These are phyloP conservation scores for Ceratocystis variospora DNA, from an alignment of 2,329 filamentous ascomycete species.

Conservation along the genomic window DNA sequence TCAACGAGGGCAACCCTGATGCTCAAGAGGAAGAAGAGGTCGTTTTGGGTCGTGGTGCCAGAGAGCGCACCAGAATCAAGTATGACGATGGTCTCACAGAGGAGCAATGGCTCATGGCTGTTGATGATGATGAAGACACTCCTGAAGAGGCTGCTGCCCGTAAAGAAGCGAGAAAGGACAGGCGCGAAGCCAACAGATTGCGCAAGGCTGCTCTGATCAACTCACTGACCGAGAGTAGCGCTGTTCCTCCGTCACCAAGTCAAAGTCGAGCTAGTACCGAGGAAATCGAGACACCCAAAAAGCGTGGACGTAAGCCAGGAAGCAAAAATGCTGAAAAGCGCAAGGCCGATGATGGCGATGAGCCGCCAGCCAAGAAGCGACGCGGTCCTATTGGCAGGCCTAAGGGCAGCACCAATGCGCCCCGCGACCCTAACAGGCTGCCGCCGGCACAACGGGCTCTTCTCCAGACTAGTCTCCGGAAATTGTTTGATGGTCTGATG, in stretches of 20 bases:
- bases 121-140: constrained; percentile 89
- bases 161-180: constrained; percentile 74
- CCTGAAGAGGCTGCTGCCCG: constrained; percentile 86
- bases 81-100: constrained; percentile 97
- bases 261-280: constrained; percentile 75
- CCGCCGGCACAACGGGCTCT: constrained; percentile 54
- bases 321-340: constrained; percentile 62
- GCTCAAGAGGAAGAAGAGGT: constrained; percentile 66
- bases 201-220: constrained; percentile 35
- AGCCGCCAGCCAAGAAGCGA: constrained; percentile 65
- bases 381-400: constrained; percentile 55
- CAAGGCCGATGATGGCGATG: constrained; percentile 67
- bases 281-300: constrained; percentile 53
- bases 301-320: constrained; percentile 69
- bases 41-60: constrained; percentile 70
- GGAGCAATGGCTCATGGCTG: constrained; percentile 96
- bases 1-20: constrained; percentile 71
- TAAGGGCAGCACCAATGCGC: constrained; percentile 39
- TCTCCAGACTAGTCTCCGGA: constrained; percentile 68
- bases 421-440: constrained; percentile 34
- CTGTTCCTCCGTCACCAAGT: constrained; percentile 50
- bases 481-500: constrained; percentile 68
- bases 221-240: constrained; percentile 20
- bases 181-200: constrained; percentile 61
- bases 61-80: constrained; percentile 84